Conservation (phyloP, 805 yeast genomes). For the Yamadazyma sp. region DNA sequence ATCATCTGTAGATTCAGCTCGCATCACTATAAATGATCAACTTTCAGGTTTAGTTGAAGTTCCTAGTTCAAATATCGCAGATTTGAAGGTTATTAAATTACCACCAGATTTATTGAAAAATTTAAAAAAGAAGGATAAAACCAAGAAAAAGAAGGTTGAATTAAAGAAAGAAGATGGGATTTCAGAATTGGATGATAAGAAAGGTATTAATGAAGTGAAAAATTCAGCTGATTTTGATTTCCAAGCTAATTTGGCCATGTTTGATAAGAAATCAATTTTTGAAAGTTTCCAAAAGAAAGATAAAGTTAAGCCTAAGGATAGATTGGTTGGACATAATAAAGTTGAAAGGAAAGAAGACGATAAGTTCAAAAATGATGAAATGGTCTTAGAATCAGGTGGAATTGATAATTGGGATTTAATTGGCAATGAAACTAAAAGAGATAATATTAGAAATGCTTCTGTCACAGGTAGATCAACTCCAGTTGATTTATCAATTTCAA, state of each 20-base stretch:
- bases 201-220: slow-evolving; percentile 2
- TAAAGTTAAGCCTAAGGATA: slow-evolving; percentile 51
- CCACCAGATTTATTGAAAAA: slow-evolving; percentile 32
- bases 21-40: slow-evolving; percentile 24
- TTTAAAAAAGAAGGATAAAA: slow-evolving; percentile 15
- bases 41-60: slow-evolving; percentile 16
- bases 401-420: slow-evolving; percentile 55
- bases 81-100: slow-evolving; percentile 55
- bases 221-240: slow-evolving; percentile 69
- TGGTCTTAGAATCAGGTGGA: slow-evolving; percentile 51
- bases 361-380: slow-evolving; percentile 68
- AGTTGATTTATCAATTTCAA: slow-evolving; percentile 9
- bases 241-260: slow-evolving; percentile 73
- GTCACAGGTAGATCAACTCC: slow-evolving; percentile 16
- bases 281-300: slow-evolving; percentile 71
- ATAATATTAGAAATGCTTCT: slow-evolving; percentile 10
- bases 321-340: slow-evolving; percentile 77
- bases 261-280: slow-evolving; percentile 77
- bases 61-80: slow-evolving; percentile 43
- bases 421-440: slow-evolving; percentile 18
- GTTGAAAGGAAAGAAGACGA: slow-evolving; percentile 25
- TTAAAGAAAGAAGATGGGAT: slow-evolving; percentile 5
- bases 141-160: slow-evolving; percentile 14
- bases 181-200: too few relatives aligned
- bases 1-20: slow-evolving; percentile 26